Evolutionary conservation across 140 eudicot genomes (phyloP).

Genomic region (Flaveria floridana): DNA sequence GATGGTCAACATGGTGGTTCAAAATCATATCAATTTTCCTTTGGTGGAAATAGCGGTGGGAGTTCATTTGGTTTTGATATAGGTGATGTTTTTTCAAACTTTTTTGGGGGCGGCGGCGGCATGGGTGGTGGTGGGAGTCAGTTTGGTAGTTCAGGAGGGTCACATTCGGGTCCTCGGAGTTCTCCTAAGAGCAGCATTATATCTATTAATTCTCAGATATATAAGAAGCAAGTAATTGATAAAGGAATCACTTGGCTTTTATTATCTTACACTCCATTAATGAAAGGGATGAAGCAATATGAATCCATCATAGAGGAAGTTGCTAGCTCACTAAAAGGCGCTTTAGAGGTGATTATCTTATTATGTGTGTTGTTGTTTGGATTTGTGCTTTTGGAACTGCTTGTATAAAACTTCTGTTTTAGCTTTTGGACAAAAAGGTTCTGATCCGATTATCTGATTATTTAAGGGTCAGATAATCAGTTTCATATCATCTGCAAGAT

Average conservation of each 20-base stretch:
- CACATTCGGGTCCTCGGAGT: conserved; percentile 37
- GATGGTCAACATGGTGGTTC: conserved; percentile 70
- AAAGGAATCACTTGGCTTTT: conserved; percentile 82
- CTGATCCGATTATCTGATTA: neutral
- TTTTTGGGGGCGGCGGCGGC: conserved; percentile 74
- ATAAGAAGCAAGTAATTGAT: conserved; percentile 61
- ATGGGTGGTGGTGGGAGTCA: conserved; percentile 67
- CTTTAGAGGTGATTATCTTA: conserved; percentile 54
- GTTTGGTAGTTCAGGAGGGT: conserved; percentile 55
- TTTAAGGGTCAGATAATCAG: neutral
- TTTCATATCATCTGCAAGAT: neutral
- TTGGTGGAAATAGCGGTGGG: conserved; percentile 76
- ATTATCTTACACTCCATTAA: conserved; percentile 52
- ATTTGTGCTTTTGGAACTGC: conserved; percentile 1
- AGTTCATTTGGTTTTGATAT: conserved; percentile 64
- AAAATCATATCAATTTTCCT: conserved; percentile 81
- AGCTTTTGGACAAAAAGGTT: neutral
- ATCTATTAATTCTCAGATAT: conserved; percentile 50
- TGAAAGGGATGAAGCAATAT: conserved; percentile 44
- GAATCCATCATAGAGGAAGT: conserved; percentile 64
- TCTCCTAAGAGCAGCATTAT: conserved; percentile 45
- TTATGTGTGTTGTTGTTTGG: conserved; percentile 6
- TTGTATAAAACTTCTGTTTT: neutral
- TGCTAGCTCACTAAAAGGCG: conserved; percentile 70
- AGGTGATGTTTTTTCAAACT: conserved; percentile 75